phyloP scores from a whole-genome alignment of 345 rosid genomes.

The Nephelium lappaceum region DNA sequence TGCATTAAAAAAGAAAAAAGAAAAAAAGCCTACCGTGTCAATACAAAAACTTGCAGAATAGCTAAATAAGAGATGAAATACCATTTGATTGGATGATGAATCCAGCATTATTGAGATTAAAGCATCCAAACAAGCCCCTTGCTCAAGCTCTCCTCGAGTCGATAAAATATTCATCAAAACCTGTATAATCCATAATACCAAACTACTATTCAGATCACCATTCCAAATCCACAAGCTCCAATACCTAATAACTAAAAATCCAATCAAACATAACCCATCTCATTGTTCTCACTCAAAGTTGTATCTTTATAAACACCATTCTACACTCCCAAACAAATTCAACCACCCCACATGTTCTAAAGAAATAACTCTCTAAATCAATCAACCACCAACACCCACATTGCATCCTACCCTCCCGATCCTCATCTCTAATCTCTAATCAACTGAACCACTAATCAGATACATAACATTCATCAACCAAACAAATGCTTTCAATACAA shows the following conservation, averaged over 20 bases:
- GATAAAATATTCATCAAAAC: constrained; percentile 75
- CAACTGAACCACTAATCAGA: not conserved
- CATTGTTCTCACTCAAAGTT: not conserved
- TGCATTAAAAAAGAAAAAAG: not conserved
- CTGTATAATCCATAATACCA: constrained; percentile 22
- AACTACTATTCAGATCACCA: not conserved
- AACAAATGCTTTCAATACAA: not conserved
- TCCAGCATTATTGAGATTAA: constrained; percentile 81
- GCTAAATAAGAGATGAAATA: constrained; percentile 22
- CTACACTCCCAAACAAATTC: not conserved
- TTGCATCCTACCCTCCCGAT: not conserved
- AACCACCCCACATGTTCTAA: not conserved
- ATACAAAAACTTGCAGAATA: not conserved
- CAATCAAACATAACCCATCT: not conserved
- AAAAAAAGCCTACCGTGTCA: not conserved
- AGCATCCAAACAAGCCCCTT: constrained; percentile 95
- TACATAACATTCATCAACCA: not conserved
- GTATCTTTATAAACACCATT: not conserved
- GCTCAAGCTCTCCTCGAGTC: constrained; percentile 73
- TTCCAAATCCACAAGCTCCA: not conserved
- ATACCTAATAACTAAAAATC: not conserved
- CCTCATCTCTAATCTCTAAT: not conserved
- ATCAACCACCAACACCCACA: too few species aligned
- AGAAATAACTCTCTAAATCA: too few species aligned
- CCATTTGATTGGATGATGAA: constrained; percentile 94